Conservation (phyloP, 1,139 yeast genomes). For the Candida labiduridarum region DNA sequence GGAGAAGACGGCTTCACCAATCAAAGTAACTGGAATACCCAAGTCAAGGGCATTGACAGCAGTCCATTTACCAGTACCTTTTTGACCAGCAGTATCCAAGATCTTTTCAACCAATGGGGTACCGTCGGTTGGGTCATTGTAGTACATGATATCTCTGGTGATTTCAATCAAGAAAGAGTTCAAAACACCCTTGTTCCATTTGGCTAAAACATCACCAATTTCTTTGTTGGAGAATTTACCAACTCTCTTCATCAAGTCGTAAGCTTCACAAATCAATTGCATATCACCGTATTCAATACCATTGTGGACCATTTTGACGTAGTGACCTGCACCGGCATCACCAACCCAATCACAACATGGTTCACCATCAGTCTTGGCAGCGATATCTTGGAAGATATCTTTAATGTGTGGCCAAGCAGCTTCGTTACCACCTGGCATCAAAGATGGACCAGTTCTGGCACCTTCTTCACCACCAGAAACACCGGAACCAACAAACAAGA, state of each 20-base stretch:
- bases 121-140: slow-evolving; percentile 83
- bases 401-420: slow-evolving; percentile 99
- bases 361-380: slow-evolving; percentile 97
- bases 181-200: slow-evolving; percentile 97
- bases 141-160: slow-evolving; percentile 91
- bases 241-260: slow-evolving; percentile 92
- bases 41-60: slow-evolving; percentile 96
- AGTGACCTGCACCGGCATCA: slow-evolving; percentile 98
- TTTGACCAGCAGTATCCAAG: slow-evolving; percentile 96
- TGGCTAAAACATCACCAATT: slow-evolving; percentile 87
- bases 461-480: slow-evolving; percentile 99
- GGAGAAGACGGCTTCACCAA: slow-evolving; percentile 98
- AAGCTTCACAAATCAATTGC: slow-evolving; percentile 98
- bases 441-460: slow-evolving; percentile 98
- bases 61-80: slow-evolving; percentile 99
- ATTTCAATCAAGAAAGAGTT: slow-evolving; percentile 97
- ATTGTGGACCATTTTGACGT: slow-evolving; percentile 99
- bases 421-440: slow-evolving; percentile 99
- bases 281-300: slow-evolving; percentile 99
- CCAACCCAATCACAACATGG: slow-evolving; percentile 99
- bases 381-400: slow-evolving; percentile 91
- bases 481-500: slow-evolving; percentile 96
- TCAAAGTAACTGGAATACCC: slow-evolving; percentile 97
- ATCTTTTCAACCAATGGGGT: slow-evolving; percentile 95
- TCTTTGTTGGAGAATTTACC: slow-evolving; percentile 90